A percentile compares a stretch with the other conserved stretches of the same genome.
Evolutionary conservation across 2,329 filamentous ascomycete genomes (phyloP).

Genomic region (Colletotrichum sp.): DNA sequence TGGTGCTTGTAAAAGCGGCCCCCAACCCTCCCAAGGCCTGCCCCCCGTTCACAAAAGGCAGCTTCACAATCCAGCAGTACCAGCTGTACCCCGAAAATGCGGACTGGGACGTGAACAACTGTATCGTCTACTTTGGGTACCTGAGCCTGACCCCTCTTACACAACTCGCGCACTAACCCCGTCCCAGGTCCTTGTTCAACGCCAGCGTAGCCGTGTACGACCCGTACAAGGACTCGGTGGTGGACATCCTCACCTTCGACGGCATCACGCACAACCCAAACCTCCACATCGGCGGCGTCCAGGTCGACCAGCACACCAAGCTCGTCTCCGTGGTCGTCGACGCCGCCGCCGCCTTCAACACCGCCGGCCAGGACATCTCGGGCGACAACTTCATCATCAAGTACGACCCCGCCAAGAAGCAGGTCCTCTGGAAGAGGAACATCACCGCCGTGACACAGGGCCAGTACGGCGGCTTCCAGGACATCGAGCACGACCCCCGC

Average conservation of each 20-base stretch:
- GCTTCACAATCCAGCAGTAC: conserved; percentile 29
- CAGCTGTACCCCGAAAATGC: conserved; percentile 41
- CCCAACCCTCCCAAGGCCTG: conserved; percentile 2
- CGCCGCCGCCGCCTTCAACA: conserved; percentile 23
- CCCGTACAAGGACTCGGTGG: conserved; percentile 19
- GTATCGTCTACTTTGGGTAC: conserved; percentile 36
- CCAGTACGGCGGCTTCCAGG: conserved; percentile 25
- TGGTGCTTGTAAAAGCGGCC: background rate
- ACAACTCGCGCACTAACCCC: background rate
- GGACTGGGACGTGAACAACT: conserved; percentile 36
- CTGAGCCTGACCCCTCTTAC: too few relatives aligned
- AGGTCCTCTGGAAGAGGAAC: conserved; percentile 24
- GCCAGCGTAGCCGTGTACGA: conserved; percentile 24
- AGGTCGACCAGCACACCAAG: conserved; percentile 16
- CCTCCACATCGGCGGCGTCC: conserved; percentile 23
- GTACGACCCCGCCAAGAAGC: conserved; percentile 21
- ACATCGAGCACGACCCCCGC: conserved; percentile 19
- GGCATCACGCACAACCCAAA: conserved; percentile 17
- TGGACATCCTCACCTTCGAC: conserved; percentile 21
- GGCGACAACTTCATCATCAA: conserved; percentile 26
- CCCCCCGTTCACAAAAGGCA: conserved; percentile 24
- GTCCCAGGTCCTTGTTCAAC: conserved; percentile 23
- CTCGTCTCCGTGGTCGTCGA: conserved; percentile 22
- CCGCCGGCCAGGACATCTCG: conserved; percentile 16
- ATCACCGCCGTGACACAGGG: conserved; percentile 21